These are phyloP conservation scores for Carex parvula DNA, from an alignment of 176 grass and related monocot species.

Conservation along the genomic window DNA sequence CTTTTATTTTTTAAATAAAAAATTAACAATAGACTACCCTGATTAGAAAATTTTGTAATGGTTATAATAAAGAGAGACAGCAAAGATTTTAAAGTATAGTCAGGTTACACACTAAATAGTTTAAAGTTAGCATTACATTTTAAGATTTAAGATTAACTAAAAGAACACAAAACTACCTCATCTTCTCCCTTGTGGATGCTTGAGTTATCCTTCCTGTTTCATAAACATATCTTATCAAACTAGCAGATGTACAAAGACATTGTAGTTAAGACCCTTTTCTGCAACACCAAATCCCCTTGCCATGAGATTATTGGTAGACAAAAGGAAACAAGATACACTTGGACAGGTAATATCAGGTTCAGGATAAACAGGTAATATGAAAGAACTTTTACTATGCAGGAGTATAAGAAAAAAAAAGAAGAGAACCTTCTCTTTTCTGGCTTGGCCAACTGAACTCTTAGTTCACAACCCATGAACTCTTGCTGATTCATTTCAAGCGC, in stretches of 20 bases:
- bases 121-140: no score
- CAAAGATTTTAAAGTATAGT: no score
- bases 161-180: slow-evolving; percentile 33
- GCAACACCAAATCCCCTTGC: not conserved
- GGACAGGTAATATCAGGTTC: not conserved
- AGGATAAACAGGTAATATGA: not conserved
- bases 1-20: no score
- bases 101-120: no score
- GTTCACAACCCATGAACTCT: slow-evolving; percentile 50
- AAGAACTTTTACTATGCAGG: not conserved
- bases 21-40: no score
- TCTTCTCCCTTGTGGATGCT: slow-evolving; percentile 50
- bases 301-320: not conserved
- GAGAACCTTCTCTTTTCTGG: slow-evolving; percentile 51
- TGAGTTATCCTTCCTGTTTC: slow-evolving; percentile 45
- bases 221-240: not conserved
- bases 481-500: slow-evolving; percentile 43
- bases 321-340: not conserved
- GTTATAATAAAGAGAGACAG: no score
- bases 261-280: not conserved
- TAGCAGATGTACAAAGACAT: not conserved
- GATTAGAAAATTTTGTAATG: no score
- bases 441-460: slow-evolving; percentile 49
- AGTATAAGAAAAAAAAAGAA: not conserved
- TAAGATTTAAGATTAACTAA: no score